Conservation (phyloP, 2,329 filamentous ascomycete species). For the Penicillium sp. region DNA sequence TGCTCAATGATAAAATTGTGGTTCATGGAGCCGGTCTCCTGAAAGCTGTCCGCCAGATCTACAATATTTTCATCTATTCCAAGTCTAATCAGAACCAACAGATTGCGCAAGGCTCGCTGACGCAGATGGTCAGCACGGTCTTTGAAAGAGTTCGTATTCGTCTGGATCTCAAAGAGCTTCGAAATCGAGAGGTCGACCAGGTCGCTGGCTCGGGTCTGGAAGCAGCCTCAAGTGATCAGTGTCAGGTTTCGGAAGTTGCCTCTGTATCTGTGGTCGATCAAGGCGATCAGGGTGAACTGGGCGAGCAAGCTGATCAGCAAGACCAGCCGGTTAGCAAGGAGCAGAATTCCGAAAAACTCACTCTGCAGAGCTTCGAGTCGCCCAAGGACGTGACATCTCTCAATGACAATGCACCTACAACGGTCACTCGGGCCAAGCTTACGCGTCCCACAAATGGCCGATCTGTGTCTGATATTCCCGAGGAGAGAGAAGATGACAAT, state of each 20-base stretch:
- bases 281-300: conserved; percentile 16
- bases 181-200: conserved; percentile 45
- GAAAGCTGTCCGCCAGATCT: conserved; percentile 95
- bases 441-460: conserved; percentile 42
- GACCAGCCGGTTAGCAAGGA: conserved; percentile 49
- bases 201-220: conserved; percentile 29
- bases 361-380: conserved; percentile 63
- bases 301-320: conserved; percentile 1
- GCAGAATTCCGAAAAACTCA: conserved; percentile 52
- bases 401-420: conserved; percentile 61
- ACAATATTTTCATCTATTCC: conserved; percentile 96
- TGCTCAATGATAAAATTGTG: conserved; percentile 97
- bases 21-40: conserved; percentile 93
- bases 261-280: conserved; percentile 29
- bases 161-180: conserved; percentile 78
- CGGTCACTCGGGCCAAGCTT: conserved; percentile 55
- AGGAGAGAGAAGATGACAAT: conserved; percentile 36
- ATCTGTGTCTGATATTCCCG: conserved; percentile 30
- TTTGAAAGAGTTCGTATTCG: conserved; percentile 89
- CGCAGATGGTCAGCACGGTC: conserved; percentile 97
- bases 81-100: conserved; percentile 93
- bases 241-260: conserved; percentile 39
- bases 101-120: conserved; percentile 91
- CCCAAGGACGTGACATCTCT: conserved; percentile 62
- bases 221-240: conserved; percentile 41